Evolutionary conservation across 768 basidiomycete genomes (phyloP).

Genomic region (Calocybe indica): DNA sequence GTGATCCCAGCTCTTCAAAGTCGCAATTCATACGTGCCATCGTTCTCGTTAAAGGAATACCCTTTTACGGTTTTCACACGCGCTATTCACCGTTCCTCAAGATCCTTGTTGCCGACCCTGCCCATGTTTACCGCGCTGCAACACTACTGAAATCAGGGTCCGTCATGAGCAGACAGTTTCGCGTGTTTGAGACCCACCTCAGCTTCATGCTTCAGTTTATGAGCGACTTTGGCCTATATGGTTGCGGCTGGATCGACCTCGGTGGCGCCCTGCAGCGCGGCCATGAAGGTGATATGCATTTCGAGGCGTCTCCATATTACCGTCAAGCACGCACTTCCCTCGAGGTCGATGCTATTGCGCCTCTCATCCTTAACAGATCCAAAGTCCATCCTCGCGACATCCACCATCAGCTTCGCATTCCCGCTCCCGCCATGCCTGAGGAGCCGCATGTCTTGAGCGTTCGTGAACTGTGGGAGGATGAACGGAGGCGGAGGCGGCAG

Average conservation of each 20-base stretch:
- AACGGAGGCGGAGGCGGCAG: slow-evolving; percentile 64
- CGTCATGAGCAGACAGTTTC: slow-evolving; percentile 74
- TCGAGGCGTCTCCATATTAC: slow-evolving; percentile 51
- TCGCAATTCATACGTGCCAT: slow-evolving; percentile 70
- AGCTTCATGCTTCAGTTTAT: slow-evolving; percentile 87
- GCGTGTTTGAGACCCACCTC: slow-evolving; percentile 86
- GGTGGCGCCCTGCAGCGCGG: slow-evolving; percentile 55
- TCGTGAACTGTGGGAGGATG: slow-evolving; percentile 95
- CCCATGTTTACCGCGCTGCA: slow-evolving; percentile 58
- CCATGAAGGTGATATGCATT: slow-evolving; percentile 20
- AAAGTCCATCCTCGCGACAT: slow-evolving; percentile 55
- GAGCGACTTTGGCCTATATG: slow-evolving; percentile 92
- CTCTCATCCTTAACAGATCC: slow-evolving; percentile 83
- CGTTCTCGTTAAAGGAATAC: slow-evolving; percentile 86
- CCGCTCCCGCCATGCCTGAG: slow-evolving; percentile 39
- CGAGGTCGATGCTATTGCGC: slow-evolving; percentile 79
- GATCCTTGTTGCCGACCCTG: slow-evolving; percentile 69
- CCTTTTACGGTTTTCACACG: slow-evolving; percentile 92
- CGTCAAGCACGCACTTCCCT: slow-evolving; percentile 64
- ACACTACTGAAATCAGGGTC: slow-evolving; percentile 79
- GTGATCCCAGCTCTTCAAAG: slow-evolving; percentile 52
- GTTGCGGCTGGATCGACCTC: slow-evolving; percentile 86
- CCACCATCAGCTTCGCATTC: slow-evolving; percentile 65
- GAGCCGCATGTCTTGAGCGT: slow-evolving; percentile 85
- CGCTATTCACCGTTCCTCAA: slow-evolving; percentile 87